Conservation (phyloP, 2,329 filamentous ascomycete genomes). For the Neonectria sp. region DNA sequence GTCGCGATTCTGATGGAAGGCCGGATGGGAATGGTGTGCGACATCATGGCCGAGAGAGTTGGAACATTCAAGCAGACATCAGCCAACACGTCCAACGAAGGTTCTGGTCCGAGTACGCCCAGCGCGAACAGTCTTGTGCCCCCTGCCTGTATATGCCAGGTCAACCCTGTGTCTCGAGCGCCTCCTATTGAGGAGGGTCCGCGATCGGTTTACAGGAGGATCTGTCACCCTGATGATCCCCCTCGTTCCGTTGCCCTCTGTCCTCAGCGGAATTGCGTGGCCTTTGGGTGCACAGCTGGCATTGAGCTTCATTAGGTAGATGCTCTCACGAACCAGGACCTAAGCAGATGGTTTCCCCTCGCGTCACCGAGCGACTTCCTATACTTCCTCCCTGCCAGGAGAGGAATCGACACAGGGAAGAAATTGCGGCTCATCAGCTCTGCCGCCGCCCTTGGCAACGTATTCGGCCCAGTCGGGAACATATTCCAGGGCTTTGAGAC, state of each 20-base stretch:
- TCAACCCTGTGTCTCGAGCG: slow-evolving; percentile 35
- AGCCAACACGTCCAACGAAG: slow-evolving; percentile 23
- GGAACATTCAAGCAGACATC: slow-evolving; percentile 25
- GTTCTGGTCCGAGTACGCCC: slow-evolving; percentile 27
- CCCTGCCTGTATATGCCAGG: slow-evolving; percentile 45
- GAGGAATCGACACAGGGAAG: slow-evolving; percentile 64
- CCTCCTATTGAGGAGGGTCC: slow-evolving; percentile 52
- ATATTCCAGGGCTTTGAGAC: slow-evolving; percentile 44
- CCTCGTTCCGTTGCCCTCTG: slow-evolving; percentile 77
- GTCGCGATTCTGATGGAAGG: slow-evolving; percentile 73
- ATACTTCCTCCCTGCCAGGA: slow-evolving; percentile 72
- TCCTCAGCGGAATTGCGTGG: slow-evolving; percentile 75
- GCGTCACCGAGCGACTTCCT: slow-evolving; percentile 68
- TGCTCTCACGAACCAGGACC: slow-evolving; percentile 61
- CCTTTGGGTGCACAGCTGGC: slow-evolving; percentile 74
- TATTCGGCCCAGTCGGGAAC: slow-evolving; percentile 38
- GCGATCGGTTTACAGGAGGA: slow-evolving; percentile 56
- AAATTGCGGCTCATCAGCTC: slow-evolving; percentile 76
- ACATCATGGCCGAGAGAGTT: slow-evolving; percentile 56
- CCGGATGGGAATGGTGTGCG: slow-evolving; percentile 73
- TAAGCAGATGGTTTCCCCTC: slow-evolving; percentile 70
- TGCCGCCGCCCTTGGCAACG: slow-evolving; percentile 57
- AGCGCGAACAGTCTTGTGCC: slow-evolving; percentile 18
- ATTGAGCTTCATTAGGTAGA: slow-evolving; percentile 75
- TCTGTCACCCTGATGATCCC: slow-evolving; percentile 74